Conservation (phyloP, 441 rosid species). For the Erodium moschatum region DNA sequence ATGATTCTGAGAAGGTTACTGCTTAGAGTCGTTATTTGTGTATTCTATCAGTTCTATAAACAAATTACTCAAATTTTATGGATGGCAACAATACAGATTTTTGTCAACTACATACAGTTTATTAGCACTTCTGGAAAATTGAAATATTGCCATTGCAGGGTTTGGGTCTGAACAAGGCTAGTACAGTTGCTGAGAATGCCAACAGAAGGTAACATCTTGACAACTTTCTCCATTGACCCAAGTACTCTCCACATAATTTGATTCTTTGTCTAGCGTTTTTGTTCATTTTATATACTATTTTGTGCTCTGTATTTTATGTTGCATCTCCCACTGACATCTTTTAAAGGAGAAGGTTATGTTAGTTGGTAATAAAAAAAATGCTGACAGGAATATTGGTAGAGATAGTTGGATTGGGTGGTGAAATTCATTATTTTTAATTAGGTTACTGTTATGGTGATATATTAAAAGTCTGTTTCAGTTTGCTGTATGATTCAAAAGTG, state of each 20-base stretch:
- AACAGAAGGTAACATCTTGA: constrained; percentile 39
- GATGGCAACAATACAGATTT: not conserved
- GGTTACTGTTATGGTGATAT: not conserved
- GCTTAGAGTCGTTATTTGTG: not conserved
- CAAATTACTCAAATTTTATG: not conserved
- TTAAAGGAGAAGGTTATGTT: not conserved
- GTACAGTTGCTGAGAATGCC: constrained; percentile 29
- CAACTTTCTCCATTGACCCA: not conserved
- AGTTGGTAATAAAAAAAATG: not conserved
- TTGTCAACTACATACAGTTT: not conserved
- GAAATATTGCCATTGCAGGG: constrained; percentile 23
- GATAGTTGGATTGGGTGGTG: not conserved
- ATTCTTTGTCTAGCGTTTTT: not conserved
- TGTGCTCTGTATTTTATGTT: not conserved
- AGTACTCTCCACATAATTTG: not conserved
- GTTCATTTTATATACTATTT: not conserved
- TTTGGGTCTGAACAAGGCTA: constrained; percentile 36
- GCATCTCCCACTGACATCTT: not conserved
- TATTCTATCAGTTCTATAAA: not conserved
- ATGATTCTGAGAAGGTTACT: constrained; percentile 45
- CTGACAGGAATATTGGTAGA: not conserved
- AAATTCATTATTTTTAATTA: not conserved
- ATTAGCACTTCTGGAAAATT: constrained; percentile 10
- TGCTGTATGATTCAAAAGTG: not conserved
- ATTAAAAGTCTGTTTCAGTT: not conserved